These are phyloP conservation scores for Diaporthe ampelina DNA, from an alignment of 2,329 filamentous ascomycete species.

Conservation along the genomic window DNA sequence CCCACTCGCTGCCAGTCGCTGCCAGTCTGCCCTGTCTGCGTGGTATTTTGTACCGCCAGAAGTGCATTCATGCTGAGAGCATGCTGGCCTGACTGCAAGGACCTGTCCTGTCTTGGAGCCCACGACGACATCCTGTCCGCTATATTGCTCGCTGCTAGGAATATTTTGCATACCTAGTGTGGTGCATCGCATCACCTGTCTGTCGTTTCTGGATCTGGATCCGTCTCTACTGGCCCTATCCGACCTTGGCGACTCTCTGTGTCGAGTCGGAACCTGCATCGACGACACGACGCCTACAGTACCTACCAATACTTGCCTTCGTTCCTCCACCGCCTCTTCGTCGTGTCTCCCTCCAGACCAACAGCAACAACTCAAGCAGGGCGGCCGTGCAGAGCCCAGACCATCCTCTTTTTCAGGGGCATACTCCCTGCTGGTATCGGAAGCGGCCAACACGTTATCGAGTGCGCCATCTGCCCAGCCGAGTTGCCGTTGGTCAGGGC, in stretches of 20 bases:
- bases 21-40: not conserved
- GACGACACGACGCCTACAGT: not conserved
- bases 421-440: not conserved
- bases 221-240: not conserved
- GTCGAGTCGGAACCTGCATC: slow-evolving; percentile 10
- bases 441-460: not conserved
- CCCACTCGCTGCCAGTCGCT: not conserved
- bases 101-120: not conserved
- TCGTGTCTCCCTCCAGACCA: not conserved
- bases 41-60: not conserved
- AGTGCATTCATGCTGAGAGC: not conserved
- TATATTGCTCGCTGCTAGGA: slow-evolving; percentile 14
- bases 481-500: not conserved
- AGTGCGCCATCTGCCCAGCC: not conserved
- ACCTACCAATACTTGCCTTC: not conserved
- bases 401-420: not conserved
- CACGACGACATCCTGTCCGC: slow-evolving; percentile 9
- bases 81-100: not conserved
- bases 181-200: not conserved
- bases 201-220: not conserved
- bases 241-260: not conserved
- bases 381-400: not conserved
- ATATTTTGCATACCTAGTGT: not conserved
- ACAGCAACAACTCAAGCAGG: not conserved
- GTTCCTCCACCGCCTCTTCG: slow-evolving; percentile 2